Evolutionary conservation across 1,139 yeast genomes (phyloP).

Genomic region (Nadsonia starkeyi-henricii): DNA sequence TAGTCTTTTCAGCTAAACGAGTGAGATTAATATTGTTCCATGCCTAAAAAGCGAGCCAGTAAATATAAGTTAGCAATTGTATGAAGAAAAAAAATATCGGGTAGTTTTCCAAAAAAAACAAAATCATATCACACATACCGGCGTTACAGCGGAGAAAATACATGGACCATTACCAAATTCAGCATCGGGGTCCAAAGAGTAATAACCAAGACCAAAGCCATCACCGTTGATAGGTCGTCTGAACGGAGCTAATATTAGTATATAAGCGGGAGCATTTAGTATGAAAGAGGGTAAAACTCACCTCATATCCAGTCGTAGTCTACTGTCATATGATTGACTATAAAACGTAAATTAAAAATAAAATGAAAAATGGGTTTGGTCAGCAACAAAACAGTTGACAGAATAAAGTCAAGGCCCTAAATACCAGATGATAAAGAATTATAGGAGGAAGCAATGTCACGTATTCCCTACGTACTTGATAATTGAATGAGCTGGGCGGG

Average conservation of each 20-base stretch:
- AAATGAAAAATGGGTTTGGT: too few relatives aligned
- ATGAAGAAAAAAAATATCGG: too few relatives aligned
- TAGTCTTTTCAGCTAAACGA: slow-evolving; percentile 74
- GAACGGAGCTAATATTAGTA: background rate
- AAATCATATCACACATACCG: slow-evolving; percentile 32
- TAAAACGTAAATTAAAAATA: too few relatives aligned
- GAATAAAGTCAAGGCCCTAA: background rate
- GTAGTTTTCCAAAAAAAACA: too few relatives aligned
- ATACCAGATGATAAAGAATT: too few relatives aligned
- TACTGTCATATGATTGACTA: slow-evolving; percentile 75
- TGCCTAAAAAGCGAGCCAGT: slow-evolving; percentile 23
- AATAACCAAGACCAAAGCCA: slow-evolving; percentile 96
- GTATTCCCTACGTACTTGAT: slow-evolving; percentile 58
- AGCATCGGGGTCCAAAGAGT: slow-evolving; percentile 35
- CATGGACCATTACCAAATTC: slow-evolving; percentile 55
- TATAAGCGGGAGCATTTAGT: background rate
- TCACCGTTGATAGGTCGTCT: slow-evolving; percentile 90
- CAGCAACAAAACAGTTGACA: too few relatives aligned
- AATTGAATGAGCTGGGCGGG: slow-evolving; percentile 93
- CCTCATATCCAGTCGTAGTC: slow-evolving; percentile 72
- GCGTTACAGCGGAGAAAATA: slow-evolving; percentile 85
- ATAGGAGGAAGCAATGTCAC: too few relatives aligned
- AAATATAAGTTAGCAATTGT: too few relatives aligned
- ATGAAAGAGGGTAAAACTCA: slow-evolving; percentile 1
- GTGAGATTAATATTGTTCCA: slow-evolving; percentile 92